phyloP scores from a whole-genome alignment of 345 rosid species.

The Pistacia vera region DNA sequence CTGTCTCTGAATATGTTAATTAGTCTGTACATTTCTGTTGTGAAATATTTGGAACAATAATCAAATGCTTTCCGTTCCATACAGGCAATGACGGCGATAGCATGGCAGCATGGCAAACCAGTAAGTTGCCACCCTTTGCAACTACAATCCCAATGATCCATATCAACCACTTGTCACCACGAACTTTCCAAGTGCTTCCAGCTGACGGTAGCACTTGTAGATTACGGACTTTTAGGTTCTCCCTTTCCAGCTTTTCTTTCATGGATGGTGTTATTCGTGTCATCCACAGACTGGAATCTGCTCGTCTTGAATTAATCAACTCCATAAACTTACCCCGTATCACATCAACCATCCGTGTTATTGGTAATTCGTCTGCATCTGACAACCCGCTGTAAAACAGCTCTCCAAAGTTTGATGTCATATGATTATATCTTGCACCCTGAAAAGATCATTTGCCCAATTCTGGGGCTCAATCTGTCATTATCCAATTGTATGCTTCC shows the following conservation, averaged over 20 bases:
- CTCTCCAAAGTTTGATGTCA: conserved; percentile 83
- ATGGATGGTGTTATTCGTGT: conserved; percentile 75
- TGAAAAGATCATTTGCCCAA: conserved; percentile 85
- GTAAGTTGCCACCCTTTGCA: conserved; percentile 87
- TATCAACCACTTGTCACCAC: conserved; percentile 71
- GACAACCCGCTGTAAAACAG: conserved; percentile 80
- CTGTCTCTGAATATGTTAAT: conserved; percentile 67
- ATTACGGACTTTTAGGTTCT: too few relatives aligned
- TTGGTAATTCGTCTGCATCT: conserved; percentile 84
- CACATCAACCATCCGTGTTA: conserved; percentile 90
- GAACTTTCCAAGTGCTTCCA: conserved; percentile 79
- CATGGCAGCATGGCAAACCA: conserved; percentile 85
- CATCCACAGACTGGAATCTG: conserved; percentile 54
- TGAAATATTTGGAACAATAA: conserved; percentile 73
- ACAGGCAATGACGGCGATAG: conserved; percentile 65
- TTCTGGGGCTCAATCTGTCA: conserved; percentile 79
- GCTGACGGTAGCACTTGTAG: conserved; percentile 59
- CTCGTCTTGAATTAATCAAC: conserved; percentile 53
- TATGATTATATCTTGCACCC: conserved; percentile 84
- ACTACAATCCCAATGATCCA: conserved; percentile 79
- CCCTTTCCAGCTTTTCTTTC: conserved; percentile 77
- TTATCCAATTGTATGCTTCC: conserved; percentile 85
- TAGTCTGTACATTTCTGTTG: conserved; percentile 64
- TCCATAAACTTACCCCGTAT: conserved; percentile 76
- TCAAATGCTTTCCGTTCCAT: conserved; percentile 63